A percentile compares a stretch with the other conserved stretches of the same genome.
Evolutionary conservation across 495 filamentous ascomycete genomes (phyloP).

Genomic region (Bombardia bombarda): DNA sequence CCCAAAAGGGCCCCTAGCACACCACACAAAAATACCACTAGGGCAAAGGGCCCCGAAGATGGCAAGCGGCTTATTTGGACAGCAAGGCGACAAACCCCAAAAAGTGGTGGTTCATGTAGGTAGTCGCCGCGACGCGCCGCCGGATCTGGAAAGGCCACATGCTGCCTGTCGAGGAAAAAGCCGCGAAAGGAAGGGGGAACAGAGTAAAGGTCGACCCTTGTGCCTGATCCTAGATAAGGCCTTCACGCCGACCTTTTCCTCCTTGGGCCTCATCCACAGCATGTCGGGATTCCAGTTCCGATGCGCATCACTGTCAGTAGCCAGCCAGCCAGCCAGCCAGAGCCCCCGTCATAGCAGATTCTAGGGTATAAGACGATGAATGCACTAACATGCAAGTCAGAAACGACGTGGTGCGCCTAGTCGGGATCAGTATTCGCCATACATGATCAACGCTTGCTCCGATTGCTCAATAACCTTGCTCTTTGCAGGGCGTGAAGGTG

Average conservation of each 20-base stretch:
- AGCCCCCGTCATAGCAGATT: slow-evolving; percentile 2
- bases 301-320: slow-evolving; percentile 5
- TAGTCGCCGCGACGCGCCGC: too few relatives aligned
- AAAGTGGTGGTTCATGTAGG: too few relatives aligned
- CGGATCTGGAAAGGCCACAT: too few relatives aligned
- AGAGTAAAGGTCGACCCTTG: too few relatives aligned
- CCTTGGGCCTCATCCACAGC: slow-evolving; percentile 3
- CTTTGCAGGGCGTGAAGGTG: slow-evolving; percentile 3
- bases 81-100: too few relatives aligned
- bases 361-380: slow-evolving; percentile 1
- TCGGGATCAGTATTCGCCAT: slow-evolving; percentile 18
- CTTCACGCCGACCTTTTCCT: slow-evolving; percentile 3
- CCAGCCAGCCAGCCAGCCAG: too few relatives aligned
- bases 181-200: not conserved
- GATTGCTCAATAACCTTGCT: slow-evolving; percentile 12
- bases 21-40: too few relatives aligned
- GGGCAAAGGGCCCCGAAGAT: too few relatives aligned
- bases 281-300: slow-evolving; percentile 5
- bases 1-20: too few relatives aligned
- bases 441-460: slow-evolving; percentile 10
- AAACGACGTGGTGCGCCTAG: slow-evolving; percentile 9
- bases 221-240: too few relatives aligned
- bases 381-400: slow-evolving; percentile 15
- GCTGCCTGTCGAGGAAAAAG: too few relatives aligned
- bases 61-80: too few relatives aligned